Conservation (phyloP, 805 yeast species). For the Wickerhamomyces silvicola region DNA sequence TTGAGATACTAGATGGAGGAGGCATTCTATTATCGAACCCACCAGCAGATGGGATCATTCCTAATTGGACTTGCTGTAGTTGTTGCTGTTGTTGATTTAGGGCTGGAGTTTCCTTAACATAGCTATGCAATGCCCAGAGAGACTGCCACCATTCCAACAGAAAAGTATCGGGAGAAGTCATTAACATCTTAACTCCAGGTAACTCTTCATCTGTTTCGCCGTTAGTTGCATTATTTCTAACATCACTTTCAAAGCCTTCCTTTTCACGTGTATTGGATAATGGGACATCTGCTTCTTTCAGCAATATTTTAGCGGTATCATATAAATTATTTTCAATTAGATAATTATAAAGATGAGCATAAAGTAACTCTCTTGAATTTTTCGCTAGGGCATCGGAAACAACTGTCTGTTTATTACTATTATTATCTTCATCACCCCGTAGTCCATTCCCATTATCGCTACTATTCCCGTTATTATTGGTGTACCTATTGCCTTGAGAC, state of each 20-base stretch:
- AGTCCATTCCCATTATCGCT: neutral
- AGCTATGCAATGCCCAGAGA: slow-evolving; percentile 42
- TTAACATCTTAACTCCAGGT: slow-evolving; percentile 32
- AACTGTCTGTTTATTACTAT: slow-evolving; percentile 11
- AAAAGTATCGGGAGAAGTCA: slow-evolving; percentile 39
- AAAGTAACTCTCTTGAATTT: slow-evolving; percentile 41
- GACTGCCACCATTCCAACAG: slow-evolving; percentile 53
- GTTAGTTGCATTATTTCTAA: slow-evolving; percentile 6
- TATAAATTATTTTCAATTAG: slow-evolving; percentile 38
- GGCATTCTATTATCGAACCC: no score
- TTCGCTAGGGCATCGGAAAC: slow-evolving; percentile 41
- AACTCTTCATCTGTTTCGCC: slow-evolving; percentile 14
- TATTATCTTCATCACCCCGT: slow-evolving; percentile 4
- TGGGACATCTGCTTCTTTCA: slow-evolving; percentile 40
- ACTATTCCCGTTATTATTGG: neutral
- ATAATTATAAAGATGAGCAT: slow-evolving; percentile 48
- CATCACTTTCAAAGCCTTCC: slow-evolving; percentile 3
- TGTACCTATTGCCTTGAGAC: neutral
- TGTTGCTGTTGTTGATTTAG: slow-evolving; percentile 17
- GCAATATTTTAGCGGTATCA: slow-evolving; percentile 44
- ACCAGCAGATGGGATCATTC: neutral
- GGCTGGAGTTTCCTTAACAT: slow-evolving; percentile 30
- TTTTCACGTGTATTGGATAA: slow-evolving; percentile 15
- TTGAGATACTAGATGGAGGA: no score
- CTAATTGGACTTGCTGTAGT: neutral